A percentile compares a stretch with the other conserved stretches of the same genome.
These are phyloP conservation scores for Lentinula raphanica DNA, from an alignment of 768 basidiomycete species.

Conservation along the genomic window DNA sequence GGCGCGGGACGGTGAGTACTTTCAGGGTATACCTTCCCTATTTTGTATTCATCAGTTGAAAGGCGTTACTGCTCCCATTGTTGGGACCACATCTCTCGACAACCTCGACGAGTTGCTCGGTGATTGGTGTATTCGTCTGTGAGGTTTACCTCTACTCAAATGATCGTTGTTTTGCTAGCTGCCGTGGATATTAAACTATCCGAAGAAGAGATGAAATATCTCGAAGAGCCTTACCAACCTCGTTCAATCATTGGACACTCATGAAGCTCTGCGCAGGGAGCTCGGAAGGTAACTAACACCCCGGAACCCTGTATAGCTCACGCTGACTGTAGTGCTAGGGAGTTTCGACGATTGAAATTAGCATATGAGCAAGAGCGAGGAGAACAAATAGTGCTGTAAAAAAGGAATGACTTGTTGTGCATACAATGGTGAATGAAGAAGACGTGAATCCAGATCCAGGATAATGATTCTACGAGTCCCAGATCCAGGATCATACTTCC, in stretches of 20 bases:
- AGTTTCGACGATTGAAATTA: no score
- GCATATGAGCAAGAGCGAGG: no score
- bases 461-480: no score
- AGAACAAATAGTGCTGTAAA: no score
- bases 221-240: slow-evolving; percentile 42
- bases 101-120: slow-evolving; percentile 35
- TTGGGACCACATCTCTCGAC: slow-evolving; percentile 31
- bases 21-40: background rate
- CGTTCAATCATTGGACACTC: slow-evolving; percentile 34
- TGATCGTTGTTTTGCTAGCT: slow-evolving; percentile 14
- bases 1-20: slow-evolving; percentile 1
- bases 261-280: no score
- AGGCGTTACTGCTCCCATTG: slow-evolving; percentile 37
- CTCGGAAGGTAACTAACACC: no score
- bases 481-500: no score
- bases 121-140: slow-evolving; percentile 6
- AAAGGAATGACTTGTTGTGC: no score
- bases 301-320: no score
- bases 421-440: no score
- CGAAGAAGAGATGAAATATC: slow-evolving; percentile 42
- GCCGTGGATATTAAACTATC: slow-evolving; percentile 38
- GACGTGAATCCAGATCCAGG: no score
- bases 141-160: background rate
- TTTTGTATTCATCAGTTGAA: background rate
- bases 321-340: no score